Percentiles rank a stretch among this genome's conserved stretches.
phyloP scores from a whole-genome alignment of 306 rosid species.

The Calophaca sinica region DNA sequence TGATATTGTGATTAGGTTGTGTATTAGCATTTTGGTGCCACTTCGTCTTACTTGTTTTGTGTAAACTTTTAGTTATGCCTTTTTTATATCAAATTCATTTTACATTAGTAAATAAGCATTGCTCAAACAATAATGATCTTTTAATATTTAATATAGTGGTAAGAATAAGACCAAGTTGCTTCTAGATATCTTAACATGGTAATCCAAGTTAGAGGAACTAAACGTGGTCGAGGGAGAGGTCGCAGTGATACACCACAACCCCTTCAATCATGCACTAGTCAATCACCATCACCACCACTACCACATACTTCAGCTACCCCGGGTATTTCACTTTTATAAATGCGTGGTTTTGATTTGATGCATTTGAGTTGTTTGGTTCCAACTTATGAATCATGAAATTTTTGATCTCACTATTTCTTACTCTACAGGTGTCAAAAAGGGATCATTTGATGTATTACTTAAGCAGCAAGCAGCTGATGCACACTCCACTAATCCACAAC shows the following conservation, averaged over 20 bases:
- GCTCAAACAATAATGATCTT: neutral
- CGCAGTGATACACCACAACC: neutral
- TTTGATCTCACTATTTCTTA: neutral
- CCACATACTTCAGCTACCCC: neutral
- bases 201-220: no score
- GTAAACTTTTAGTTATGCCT: neutral
- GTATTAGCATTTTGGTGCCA: no score
- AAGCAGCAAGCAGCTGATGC: slow-evolving; percentile 1
- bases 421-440: neutral
- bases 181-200: neutral
- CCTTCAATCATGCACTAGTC: neutral
- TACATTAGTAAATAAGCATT: neutral
- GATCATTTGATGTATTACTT: neutral
- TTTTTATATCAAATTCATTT: neutral
- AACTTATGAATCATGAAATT: no score
- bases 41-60: no score
- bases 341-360: neutral
- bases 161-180: neutral
- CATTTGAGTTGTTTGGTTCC: neutral
- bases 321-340: no score
- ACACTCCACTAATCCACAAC: neutral
- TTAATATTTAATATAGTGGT: neutral
- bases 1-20: no score
- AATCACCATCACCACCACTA: neutral
- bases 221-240: neutral